Evolutionary conservation across 371 early-diverging fungal genomes (phyloP).

Genomic region (Mortierella polycephala): DNA sequence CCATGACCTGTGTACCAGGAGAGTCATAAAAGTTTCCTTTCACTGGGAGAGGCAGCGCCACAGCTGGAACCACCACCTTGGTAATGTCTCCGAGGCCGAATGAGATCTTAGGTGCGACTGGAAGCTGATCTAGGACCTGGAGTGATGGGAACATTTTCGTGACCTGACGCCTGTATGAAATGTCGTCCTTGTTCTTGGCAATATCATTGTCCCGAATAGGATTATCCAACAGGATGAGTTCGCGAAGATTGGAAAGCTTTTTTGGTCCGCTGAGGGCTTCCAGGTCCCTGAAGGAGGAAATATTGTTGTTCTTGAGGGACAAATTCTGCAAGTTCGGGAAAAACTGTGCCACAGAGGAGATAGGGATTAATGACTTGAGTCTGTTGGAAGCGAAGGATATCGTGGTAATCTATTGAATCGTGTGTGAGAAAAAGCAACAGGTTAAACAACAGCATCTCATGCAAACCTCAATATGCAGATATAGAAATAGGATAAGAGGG

Average conservation of each 20-base stretch:
- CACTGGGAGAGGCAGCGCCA: conserved; percentile 13
- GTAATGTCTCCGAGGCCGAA: conserved; percentile 24
- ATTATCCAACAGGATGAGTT: conserved; percentile 32
- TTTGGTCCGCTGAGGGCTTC: conserved; percentile 17
- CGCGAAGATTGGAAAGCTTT: conserved; percentile 20
- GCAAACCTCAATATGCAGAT: neutral
- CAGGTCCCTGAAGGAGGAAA: conserved; percentile 12
- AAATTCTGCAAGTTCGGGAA: conserved; percentile 32
- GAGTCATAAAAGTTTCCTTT: conserved; percentile 32
- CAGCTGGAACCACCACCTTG: neutral
- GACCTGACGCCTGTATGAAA: conserved; percentile 23
- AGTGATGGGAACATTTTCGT: conserved; percentile 24
- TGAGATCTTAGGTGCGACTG: conserved; percentile 27
- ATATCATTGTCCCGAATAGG: conserved; percentile 18
- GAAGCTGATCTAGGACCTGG: conserved; percentile 17
- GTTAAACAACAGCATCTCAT: neutral
- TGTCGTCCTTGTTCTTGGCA: conserved; percentile 28
- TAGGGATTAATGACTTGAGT: conserved; percentile 13
- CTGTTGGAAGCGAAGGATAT: conserved; percentile 25
- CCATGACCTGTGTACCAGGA: conserved; percentile 26
- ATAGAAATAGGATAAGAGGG: neutral
- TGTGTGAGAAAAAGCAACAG: neutral
- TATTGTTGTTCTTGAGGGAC: conserved; percentile 21
- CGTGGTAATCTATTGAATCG: conserved; percentile 11
- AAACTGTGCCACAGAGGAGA: conserved; percentile 20